phyloP scores from a whole-genome alignment of 73 alveolate genomes.

The Paramecium octaurelia region DNA sequence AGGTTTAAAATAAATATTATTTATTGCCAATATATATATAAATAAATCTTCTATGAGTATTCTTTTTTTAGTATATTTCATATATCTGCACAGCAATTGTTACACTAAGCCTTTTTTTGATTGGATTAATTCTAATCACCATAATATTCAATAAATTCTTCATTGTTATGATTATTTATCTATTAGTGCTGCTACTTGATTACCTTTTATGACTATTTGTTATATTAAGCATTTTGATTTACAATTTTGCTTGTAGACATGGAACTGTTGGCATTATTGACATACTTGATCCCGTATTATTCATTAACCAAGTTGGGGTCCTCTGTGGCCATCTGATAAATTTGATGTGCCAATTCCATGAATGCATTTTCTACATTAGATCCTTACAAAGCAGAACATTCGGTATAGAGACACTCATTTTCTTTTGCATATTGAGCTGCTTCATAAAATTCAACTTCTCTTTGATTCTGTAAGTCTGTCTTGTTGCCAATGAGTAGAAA shows the following conservation, averaged over 20 bases:
- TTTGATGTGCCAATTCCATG: conserved; percentile 36
- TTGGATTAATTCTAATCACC: background rate
- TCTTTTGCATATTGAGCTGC: background rate
- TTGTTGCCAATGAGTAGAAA: conserved; percentile 66
- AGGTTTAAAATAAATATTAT: background rate
- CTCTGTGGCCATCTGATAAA: background rate
- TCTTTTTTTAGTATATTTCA: background rate
- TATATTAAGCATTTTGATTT: background rate
- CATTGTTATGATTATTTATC: background rate
- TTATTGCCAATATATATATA: background rate
- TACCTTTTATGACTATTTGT: background rate
- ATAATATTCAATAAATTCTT: conserved; percentile 9
- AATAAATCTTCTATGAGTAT: background rate
- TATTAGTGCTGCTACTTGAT: background rate
- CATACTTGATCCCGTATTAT: background rate
- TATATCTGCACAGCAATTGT: background rate
- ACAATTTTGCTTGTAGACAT: background rate
- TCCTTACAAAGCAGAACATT: background rate
- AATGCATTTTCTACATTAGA: conserved; percentile 32
- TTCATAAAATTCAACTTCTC: background rate
- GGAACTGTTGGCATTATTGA: background rate
- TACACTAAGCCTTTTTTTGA: background rate
- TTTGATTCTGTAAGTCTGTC: conserved; percentile 27
- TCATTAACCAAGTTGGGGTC: background rate
- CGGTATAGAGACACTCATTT: background rate